These are phyloP conservation scores for Globisporangium solare DNA, from an alignment of 352 stramenopile species.

Conservation along the genomic window DNA sequence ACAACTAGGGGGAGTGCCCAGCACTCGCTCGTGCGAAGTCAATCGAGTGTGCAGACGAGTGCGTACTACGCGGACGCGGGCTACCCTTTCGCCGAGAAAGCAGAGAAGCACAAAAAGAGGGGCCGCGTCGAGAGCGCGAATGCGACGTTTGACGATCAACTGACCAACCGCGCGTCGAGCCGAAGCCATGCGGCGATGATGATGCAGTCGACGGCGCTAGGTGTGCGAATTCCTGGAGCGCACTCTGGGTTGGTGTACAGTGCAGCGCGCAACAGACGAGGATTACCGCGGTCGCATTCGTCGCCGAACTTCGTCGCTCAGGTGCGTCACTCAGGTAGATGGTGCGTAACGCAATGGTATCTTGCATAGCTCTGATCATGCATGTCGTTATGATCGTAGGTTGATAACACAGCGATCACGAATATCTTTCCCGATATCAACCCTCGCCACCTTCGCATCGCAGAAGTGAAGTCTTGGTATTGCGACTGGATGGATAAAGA, in stretches of 20 bases:
- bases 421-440: constrained; percentile 82
- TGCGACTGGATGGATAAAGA: constrained; percentile 63
- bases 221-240: constrained; percentile 1
- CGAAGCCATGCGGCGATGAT: constrained; percentile 11
- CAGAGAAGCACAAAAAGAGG: constrained; percentile 38
- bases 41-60: not conserved
- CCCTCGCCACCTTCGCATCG: constrained; percentile 70
- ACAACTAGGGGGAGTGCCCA: too few relatives aligned
- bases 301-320: constrained; percentile 20
- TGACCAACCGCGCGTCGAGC: constrained; percentile 13
- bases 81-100: constrained; percentile 19
- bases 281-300: constrained; percentile 19
- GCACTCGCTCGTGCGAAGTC: not conserved
- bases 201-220: constrained; percentile 7
- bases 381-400: constrained; percentile 11
- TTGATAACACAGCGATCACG: constrained; percentile 45
- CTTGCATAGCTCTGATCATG: not conserved
- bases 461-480: constrained; percentile 78
- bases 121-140: constrained; percentile 63
- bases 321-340: constrained; percentile 8
- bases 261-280: constrained; percentile 3
- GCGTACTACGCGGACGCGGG: not conserved
- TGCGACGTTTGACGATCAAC: constrained; percentile 21
- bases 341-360: not conserved
- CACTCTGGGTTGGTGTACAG: not conserved